Evolutionary conservation across 2,329 filamentous ascomycete species (phyloP).

Genomic region (Pseudogymnoascus sp.): DNA sequence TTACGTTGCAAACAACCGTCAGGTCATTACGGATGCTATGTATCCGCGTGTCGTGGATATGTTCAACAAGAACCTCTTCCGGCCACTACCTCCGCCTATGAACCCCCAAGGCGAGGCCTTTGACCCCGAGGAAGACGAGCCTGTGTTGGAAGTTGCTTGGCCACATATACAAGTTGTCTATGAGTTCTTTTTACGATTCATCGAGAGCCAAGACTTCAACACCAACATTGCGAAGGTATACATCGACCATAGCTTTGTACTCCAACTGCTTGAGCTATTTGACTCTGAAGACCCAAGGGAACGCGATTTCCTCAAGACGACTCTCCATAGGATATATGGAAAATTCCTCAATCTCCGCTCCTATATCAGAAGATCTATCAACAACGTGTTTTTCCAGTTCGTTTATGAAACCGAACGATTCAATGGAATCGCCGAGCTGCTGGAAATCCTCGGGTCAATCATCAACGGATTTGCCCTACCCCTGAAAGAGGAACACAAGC

Average conservation of each 20-base stretch:
- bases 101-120: conserved; percentile 98
- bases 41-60: conserved; percentile 97
- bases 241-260: conserved; percentile 95
- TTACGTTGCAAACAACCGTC: conserved; percentile 96
- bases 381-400: conserved; percentile 99
- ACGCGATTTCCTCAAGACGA: conserved; percentile 96
- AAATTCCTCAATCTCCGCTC: conserved; percentile 97
- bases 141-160: conserved; percentile 96
- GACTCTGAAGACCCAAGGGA: conserved; percentile 97
- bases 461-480: conserved; percentile 98
- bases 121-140: conserved; percentile 96
- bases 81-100: conserved; percentile 92
- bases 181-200: conserved; percentile 98
- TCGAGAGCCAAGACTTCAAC: conserved; percentile 99
- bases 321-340: conserved; percentile 93
- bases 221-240: conserved; percentile 99
- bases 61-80: conserved; percentile 98
- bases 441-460: conserved; percentile 96
- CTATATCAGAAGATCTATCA: conserved; percentile 96
- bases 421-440: conserved; percentile 92
- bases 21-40: conserved; percentile 98
- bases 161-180: conserved; percentile 99
- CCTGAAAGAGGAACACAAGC: conserved; percentile 96
- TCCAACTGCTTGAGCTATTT: conserved; percentile 94
- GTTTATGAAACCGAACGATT: conserved; percentile 98